These are phyloP conservation scores for Chrysanthemum makinoi DNA, from an alignment of 129 eudicot genomes.

Conservation along the genomic window DNA sequence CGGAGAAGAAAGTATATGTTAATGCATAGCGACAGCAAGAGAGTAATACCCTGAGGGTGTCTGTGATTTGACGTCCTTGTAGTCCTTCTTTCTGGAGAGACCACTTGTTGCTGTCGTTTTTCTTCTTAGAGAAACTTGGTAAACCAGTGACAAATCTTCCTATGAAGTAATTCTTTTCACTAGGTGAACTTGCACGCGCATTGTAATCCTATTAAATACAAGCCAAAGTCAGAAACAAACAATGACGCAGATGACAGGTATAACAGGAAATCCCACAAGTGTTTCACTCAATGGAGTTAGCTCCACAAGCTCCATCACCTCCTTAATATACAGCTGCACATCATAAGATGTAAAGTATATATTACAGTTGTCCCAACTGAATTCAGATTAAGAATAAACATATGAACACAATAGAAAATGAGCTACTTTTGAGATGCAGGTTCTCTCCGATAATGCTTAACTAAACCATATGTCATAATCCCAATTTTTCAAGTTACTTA, in stretches of 20 bases:
- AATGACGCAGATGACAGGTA: too few relatives aligned
- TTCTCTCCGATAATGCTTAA: too few relatives aligned
- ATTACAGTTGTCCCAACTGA: too few relatives aligned
- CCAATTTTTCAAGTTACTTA: too few relatives aligned
- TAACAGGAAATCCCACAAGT: constrained; percentile 3
- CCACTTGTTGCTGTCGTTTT: constrained; percentile 84
- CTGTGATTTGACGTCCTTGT: constrained; percentile 91
- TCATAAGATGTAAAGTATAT: too few relatives aligned
- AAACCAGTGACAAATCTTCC: constrained; percentile 85
- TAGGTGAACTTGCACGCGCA: constrained; percentile 77
- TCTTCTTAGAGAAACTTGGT: constrained; percentile 85
- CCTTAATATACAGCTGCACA: too few relatives aligned
- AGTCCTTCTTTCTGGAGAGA: constrained; percentile 84
- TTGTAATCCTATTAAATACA: constrained; percentile 67
- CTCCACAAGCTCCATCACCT: too few relatives aligned
- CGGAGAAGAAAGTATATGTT: constrained; percentile 10
- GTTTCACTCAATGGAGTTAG: too few relatives aligned
- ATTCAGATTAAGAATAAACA: too few relatives aligned
- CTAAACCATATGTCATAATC: too few relatives aligned
- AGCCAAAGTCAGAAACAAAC: constrained; percentile 5
- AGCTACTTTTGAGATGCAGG: too few relatives aligned
- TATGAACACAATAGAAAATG: too few relatives aligned
- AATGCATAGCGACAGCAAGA: neutral
- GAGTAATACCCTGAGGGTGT: constrained; percentile 60
- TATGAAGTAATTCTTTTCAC: constrained; percentile 80